Base-by-base conservation (phyloP, 1,284 basidiomycete species). In the Ustilago tritici region DNA sequence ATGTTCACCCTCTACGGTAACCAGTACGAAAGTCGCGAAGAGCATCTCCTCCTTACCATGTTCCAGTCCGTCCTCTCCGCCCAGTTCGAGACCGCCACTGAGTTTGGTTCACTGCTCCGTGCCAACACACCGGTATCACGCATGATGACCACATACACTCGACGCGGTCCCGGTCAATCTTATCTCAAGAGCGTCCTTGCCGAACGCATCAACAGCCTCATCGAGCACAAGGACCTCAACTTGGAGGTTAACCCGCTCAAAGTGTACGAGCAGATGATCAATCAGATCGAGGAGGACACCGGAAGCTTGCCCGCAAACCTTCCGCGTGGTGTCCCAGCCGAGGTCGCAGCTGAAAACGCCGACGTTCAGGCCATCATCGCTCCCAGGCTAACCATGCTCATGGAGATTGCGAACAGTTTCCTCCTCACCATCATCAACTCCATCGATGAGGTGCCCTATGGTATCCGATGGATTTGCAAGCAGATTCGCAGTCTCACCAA, bases 1-100 rank as follows among this genome's bases (percentile, higher is more conserved):
- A 99, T 99, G 97, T 99, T 99, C 88, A 98, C 96, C 19, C 91
- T 99, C 40, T 99, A 98, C 87, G 97, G 96, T 79, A 98, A 98
- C 89, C 97, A 99, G 88, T 99, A 99, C 89, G 97, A 99, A 88
- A 95, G 93, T 84, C 90, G 96, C 81, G 97, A 99, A 88, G 97
- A 99, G 88, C 97, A 99, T 88, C 88, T 99, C 55, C 91, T 99
- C 65, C 90, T 99, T 79, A 98, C 96, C 69, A 98, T 99, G 96
- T 98, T 99, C 88, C 90, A 90, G 89, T 96, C 94, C 80, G 97
- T 99, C 3, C 89, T 99, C 11, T 95, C 95, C 19, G 95, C 96
- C 14, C 97, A 99, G 87, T 98, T 99, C 88, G 96, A 99, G 87
- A 97, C 93, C 4, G 95, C 96, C 7, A 95, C 95, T 61, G 96